These are phyloP conservation scores for Isatis tinctoria DNA, from an alignment of 345 rosid genomes.

Conservation along the genomic window DNA sequence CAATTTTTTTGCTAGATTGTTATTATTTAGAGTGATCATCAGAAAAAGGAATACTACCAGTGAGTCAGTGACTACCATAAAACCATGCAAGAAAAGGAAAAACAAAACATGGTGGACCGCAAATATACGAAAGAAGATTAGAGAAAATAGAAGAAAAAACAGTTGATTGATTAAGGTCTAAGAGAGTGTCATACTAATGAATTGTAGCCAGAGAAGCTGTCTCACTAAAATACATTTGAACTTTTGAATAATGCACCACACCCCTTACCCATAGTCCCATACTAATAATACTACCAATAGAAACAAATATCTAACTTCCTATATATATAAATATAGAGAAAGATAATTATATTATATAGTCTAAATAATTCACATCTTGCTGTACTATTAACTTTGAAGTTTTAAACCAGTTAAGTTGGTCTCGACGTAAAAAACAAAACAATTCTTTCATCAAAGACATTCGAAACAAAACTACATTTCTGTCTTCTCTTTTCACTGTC, in stretches of 20 bases:
- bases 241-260: conserved; percentile 25
- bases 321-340: not conserved
- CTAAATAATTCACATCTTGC: conserved; percentile 19
- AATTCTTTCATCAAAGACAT: conserved; percentile 17
- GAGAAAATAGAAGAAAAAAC: conserved; percentile 11
- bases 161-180: conserved; percentile 23
- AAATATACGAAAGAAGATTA: conserved; percentile 16
- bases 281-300: conserved; percentile 26
- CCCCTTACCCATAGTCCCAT: conserved; percentile 18
- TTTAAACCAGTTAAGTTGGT: conserved; percentile 22
- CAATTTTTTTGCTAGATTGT: not conserved
- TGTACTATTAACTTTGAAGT: conserved; percentile 21
- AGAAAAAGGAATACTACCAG: not conserved
- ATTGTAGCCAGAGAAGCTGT: conserved; percentile 29
- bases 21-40: not conserved
- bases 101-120: conserved; percentile 11
- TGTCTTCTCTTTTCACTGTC: conserved; percentile 33
- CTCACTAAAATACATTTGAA: conserved; percentile 32
- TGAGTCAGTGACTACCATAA: not conserved
- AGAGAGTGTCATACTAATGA: conserved; percentile 19
- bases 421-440: conserved; percentile 29
- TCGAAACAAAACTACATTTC: conserved; percentile 18
- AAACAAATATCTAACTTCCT: conserved; percentile 14
- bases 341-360: conserved; percentile 16
- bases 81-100: conserved; percentile 4